Percentiles rank a stretch among this genome's conserved stretches.
Conservation (phyloP, 2,329 filamentous ascomycete species). For the Colletotrichum sp. region DNA sequence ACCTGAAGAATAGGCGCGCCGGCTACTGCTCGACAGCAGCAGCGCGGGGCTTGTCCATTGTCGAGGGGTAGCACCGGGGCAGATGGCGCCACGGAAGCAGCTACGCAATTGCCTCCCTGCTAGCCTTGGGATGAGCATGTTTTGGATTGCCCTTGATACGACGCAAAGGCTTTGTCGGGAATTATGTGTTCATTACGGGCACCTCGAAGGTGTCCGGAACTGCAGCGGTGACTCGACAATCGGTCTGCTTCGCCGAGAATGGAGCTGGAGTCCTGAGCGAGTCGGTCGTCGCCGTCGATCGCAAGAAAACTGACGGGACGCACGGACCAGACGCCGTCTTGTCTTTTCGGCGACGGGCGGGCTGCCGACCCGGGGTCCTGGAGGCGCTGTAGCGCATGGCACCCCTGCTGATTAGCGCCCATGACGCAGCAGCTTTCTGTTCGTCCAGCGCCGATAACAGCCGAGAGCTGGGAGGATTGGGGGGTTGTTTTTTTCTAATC, state of each 20-base stretch:
- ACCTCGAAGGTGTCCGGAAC: not conserved
- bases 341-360: not conserved
- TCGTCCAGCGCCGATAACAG: not conserved
- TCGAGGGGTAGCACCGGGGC: not conserved
- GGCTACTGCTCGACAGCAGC: not conserved
- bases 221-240: not conserved
- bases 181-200: slow-evolving; percentile 1
- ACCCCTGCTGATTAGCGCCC: not conserved
- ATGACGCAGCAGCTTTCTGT: slow-evolving; percentile 10
- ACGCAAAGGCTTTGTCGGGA: not conserved
- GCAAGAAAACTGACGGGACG: not conserved
- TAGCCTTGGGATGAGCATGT: slow-evolving; percentile 12
- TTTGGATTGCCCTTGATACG: not conserved
- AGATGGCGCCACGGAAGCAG: slow-evolving; percentile 10
- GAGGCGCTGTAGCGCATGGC: not conserved
- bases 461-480: not conserved
- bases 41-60: not conserved
- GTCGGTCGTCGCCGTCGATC: not conserved
- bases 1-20: slow-evolving; percentile 27
- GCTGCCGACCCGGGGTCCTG: slow-evolving; percentile 10
- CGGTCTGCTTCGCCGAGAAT: not conserved
- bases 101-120: slow-evolving; percentile 17
- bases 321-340: not conserved
- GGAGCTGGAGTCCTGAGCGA: not conserved
- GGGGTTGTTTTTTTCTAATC: not conserved